Base-by-base conservation (phyloP, 805 yeast species). In the Saturnispora ahearnii region DNA sequence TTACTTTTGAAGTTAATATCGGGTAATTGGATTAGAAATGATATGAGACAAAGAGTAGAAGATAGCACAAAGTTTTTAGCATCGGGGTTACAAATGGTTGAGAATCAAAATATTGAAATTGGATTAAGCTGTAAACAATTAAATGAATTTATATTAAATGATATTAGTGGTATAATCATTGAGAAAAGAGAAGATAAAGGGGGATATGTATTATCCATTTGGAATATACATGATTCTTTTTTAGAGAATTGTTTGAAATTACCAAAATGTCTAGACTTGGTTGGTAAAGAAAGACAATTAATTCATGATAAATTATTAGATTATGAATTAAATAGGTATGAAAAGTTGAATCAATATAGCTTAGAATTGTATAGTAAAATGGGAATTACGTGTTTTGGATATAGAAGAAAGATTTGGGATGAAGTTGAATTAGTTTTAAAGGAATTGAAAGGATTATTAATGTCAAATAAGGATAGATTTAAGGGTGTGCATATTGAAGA, bases 101-200 rank as follows among this genome's bases (percentile, higher is more conserved):
- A 49, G 8, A 49, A 46, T n/a, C 13, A 45, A 22, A 21, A 32
- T 2, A 24, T 42, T 29, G 32, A 46, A 13, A 29, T 32, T 6
- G 33, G 28, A 15, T 31, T 51, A 18, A 31, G 12, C 9, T 36
- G 38, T 41, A 32, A 36, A 15, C 49, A 51, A 26, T 37, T 51
- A 12, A 48, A 50, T 38, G 44, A 46, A 24, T 31, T 66, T n/a
- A 57, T 75, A 15, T 60, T 71, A 54, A 68, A 71, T 53, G 82
- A 78, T 59, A 74, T 82, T 21, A 71, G 75, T 48, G 88, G 88
- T 9, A 60, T 81, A 32, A 83, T 78, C 18, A 68, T 81, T 48
- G 74, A 82, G 59, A 74, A 78, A 13, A 71, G 85, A 12, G 15
- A 28, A n/a, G 36, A 31, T 28, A 29, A 34, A 12, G 40, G 30